These are phyloP conservation scores for Xylaria sp. DNA, from an alignment of 2,329 filamentous ascomycete species.

Conservation along the genomic window DNA sequence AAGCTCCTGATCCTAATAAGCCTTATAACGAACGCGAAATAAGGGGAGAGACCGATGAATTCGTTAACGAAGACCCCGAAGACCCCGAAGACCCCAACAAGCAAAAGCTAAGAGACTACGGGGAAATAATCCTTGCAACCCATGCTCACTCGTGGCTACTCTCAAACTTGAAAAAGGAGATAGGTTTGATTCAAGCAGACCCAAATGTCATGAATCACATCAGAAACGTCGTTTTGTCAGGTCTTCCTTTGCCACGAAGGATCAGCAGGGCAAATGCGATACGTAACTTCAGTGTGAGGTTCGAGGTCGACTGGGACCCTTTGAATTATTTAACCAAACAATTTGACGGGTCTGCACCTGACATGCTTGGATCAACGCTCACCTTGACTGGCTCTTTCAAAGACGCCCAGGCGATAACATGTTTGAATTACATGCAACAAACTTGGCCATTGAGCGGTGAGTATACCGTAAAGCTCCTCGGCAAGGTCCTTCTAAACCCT, in stretches of 20 bases:
- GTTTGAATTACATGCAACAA: slow-evolving; percentile 4
- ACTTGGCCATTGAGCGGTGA: background rate
- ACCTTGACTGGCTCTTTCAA: background rate
- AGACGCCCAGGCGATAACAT: background rate
- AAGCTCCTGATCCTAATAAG: no score
- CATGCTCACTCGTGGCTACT: slow-evolving; percentile 5
- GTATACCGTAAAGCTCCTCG: background rate
- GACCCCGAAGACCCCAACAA: no score
- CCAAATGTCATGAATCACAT: background rate
- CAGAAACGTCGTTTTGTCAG: background rate
- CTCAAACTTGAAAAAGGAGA: background rate
- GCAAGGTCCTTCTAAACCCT: background rate
- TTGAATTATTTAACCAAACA: background rate
- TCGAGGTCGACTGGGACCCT: background rate
- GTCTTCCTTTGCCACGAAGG: background rate
- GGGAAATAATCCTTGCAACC: no score
- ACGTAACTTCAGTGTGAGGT: background rate
- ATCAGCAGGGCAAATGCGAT: background rate
- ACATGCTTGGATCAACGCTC: no score
- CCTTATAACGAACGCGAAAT: no score
- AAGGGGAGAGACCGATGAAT: no score
- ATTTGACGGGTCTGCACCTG: no score
- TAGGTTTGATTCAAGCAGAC: background rate
- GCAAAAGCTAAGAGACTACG: background rate
- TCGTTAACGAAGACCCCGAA: no score